A percentile compares a stretch with the other conserved stretches of the same genome.
phyloP scores from a whole-genome alignment of 2,329 filamentous ascomycete genomes.

The Verticillium albo-atrum region DNA sequence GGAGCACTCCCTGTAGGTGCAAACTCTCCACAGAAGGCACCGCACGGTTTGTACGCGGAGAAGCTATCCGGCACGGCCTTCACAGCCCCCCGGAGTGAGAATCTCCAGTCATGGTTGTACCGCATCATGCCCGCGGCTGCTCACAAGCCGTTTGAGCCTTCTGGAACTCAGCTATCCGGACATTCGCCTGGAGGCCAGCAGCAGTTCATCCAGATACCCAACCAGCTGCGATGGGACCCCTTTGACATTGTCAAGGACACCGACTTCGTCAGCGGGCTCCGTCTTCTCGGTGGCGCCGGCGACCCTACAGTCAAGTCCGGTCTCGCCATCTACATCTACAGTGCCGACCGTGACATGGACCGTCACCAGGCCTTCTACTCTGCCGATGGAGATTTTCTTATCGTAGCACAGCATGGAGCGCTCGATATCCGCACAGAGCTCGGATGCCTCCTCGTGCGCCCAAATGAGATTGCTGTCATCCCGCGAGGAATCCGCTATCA shows the following conservation, averaged over 20 bases:
- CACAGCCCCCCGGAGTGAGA: conserved; percentile 53
- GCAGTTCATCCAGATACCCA: conserved; percentile 68
- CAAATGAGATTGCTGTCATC: conserved; percentile 61
- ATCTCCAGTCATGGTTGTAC: conserved; percentile 57
- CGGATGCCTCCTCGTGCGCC: conserved; percentile 55
- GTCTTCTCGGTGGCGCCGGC: conserved; percentile 63
- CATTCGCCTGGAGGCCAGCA: conserved; percentile 38
- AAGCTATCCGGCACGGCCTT: conserved; percentile 59
- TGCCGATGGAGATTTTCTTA: conserved; percentile 62
- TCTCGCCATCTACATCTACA: conserved; percentile 64
- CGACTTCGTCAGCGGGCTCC: conserved; percentile 40
- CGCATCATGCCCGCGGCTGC: conserved; percentile 53
- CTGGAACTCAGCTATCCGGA: conserved; percentile 11
- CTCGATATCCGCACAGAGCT: conserved; percentile 64
- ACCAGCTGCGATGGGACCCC: conserved; percentile 75
- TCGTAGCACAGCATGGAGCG: conserved; percentile 59
- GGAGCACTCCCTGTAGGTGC: conserved; percentile 62
- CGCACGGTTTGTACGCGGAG: conserved; percentile 66
- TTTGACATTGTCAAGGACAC: conserved; percentile 56
- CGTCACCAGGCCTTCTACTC: conserved; percentile 67
- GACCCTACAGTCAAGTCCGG: conserved; percentile 66
- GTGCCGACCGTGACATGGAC: conserved; percentile 64
- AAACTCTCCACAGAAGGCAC: conserved; percentile 68
- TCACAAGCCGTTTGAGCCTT: conserved; percentile 32
- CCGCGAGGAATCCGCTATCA: conserved; percentile 59